Evolutionary conservation across 768 basidiomycete genomes (phyloP).

Genomic region (Pisolithus orientalis): DNA sequence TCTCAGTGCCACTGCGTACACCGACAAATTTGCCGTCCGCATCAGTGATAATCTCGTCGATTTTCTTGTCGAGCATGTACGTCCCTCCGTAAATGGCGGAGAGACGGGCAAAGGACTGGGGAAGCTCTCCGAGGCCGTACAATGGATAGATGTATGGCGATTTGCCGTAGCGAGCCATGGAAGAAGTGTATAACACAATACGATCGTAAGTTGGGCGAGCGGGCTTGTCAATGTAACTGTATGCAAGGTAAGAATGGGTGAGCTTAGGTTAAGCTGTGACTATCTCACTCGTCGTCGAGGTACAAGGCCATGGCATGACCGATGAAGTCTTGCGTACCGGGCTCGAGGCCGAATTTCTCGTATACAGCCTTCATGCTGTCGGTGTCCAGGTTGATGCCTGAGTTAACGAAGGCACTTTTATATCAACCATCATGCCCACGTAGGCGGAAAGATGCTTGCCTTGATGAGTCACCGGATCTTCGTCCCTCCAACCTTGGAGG

Average conservation of each 20-base stretch:
- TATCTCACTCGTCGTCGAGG: conserved; percentile 87
- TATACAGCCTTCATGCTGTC: conserved; percentile 94
- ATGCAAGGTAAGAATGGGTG: conserved; percentile 5
- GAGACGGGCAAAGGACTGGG: conserved; percentile 96
- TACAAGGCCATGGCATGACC: conserved; percentile 99
- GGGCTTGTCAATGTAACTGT: conserved; percentile 87
- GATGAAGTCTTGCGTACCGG: conserved; percentile 98
- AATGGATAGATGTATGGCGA: conserved; percentile 99
- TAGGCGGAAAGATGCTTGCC: conserved; percentile 41
- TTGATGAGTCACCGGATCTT: conserved; percentile 94
- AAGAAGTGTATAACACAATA: conserved; percentile 94
- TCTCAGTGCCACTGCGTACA: conserved; percentile 84
- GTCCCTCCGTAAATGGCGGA: conserved; percentile 99
- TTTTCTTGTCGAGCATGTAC: conserved; percentile 97
- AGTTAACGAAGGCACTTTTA: background rate
- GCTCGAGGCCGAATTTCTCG: conserved; percentile 93
- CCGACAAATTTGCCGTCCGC: conserved; percentile 86
- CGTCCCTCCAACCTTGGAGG: conserved; percentile 91
- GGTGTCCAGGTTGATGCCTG: conserved; percentile 83
- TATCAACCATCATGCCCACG: conserved; percentile 1
- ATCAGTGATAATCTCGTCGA: conserved; percentile 87
- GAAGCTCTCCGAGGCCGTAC: conserved; percentile 97
- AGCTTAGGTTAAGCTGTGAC: background rate
- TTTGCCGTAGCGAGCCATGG: conserved; percentile 99
- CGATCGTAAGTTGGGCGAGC: conserved; percentile 90